Conservation (phyloP, 1,284 basidiomycete genomes). For the Earliella scabrosa region DNA sequence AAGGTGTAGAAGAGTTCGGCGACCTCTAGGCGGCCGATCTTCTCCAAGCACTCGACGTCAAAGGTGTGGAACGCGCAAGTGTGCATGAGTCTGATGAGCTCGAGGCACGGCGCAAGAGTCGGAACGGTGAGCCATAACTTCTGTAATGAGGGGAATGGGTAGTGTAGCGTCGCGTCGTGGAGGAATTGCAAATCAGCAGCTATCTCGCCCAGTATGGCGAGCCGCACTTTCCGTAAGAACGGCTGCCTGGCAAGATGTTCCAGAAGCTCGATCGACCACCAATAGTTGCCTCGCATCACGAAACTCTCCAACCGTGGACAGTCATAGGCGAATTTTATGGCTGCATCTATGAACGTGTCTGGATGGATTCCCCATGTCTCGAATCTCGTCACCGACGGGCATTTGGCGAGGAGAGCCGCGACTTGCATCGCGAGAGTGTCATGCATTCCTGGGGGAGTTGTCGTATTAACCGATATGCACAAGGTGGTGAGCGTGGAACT, state of each 20-base stretch:
- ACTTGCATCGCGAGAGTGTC: neutral
- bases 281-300: neutral
- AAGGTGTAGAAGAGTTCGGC: neutral
- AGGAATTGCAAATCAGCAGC: neutral
- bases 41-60: neutral
- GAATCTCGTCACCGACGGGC: neutral
- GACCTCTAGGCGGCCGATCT: neutral
- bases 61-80: neutral
- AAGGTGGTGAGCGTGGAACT: neutral
- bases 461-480: no score
- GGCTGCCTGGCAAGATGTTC: neutral
- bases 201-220: neutral
- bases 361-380: neutral
- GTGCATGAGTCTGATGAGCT: neutral
- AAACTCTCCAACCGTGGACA: neutral
- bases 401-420: neutral
- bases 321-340: neutral
- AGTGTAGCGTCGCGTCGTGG: neutral
- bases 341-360: neutral
- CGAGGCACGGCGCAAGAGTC: neutral
- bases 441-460: no score
- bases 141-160: neutral
- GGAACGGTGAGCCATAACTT: neutral
- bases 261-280: neutral
- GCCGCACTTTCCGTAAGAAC: neutral